Percentiles rank a stretch among this genome's conserved stretches.
phyloP scores from a whole-genome alignment of 306 rosid species.

The Lagenaria siceraria region DNA sequence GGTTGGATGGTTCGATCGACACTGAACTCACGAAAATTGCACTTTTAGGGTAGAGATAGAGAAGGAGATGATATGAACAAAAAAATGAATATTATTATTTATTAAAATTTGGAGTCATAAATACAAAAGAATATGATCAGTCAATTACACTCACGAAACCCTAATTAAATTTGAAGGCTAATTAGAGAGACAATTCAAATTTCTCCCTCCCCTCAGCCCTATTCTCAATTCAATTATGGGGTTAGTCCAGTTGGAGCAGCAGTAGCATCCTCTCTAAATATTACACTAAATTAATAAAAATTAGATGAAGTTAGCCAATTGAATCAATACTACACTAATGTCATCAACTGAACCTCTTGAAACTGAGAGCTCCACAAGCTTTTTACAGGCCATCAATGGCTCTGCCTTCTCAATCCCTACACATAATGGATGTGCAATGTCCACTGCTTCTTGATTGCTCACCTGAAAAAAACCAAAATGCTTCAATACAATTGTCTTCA shows the following conservation, averaged over 20 bases:
- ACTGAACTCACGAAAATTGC: too few relatives aligned
- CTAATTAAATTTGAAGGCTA: not conserved
- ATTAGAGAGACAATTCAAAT: not conserved
- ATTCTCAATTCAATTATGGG: not conserved
- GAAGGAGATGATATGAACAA: too few relatives aligned
- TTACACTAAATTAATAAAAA: not conserved
- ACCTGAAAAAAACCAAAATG: not conserved
- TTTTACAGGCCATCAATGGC: conserved; percentile 63
- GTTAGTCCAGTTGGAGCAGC: not conserved
- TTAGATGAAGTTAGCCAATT: conserved; percentile 38
- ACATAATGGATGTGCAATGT: conserved; percentile 46
- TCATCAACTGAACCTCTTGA: conserved; percentile 81
- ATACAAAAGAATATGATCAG: conserved; percentile 2
- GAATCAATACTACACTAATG: conserved; percentile 70
- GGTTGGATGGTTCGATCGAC: too few relatives aligned
- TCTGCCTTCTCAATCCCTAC: conserved; percentile 29
- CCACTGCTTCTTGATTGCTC: conserved; percentile 84
- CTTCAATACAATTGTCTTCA: not conserved
- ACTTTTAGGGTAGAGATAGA: too few relatives aligned
- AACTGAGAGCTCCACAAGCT: conserved; percentile 57
- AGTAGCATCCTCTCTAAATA: not conserved
- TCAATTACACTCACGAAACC: not conserved
- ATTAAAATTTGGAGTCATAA: not conserved
- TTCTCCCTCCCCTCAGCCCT: not conserved
- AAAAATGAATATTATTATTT: not conserved